Evolutionary conservation across 208 protist species (phyloP).

Genomic region (Leishmania lainsoni): DNA sequence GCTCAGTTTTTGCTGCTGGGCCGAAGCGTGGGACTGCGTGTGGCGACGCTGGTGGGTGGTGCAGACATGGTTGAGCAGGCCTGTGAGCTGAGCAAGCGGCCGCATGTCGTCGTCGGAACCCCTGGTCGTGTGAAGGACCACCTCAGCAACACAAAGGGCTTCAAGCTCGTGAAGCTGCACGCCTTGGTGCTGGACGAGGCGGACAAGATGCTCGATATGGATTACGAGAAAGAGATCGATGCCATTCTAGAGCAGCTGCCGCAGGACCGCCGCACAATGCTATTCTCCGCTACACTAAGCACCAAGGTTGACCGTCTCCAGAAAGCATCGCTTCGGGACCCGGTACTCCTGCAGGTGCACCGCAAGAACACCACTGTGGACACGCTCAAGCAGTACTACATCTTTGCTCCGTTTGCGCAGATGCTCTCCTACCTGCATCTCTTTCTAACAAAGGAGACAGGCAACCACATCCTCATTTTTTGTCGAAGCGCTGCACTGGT

Average conservation of each 20-base stretch:
- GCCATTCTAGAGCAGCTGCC: constrained; percentile 94
- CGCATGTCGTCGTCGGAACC: constrained; percentile 98
- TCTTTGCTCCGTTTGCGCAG: constrained; percentile 96
- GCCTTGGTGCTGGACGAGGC: constrained; percentile 98
- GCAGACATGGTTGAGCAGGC: constrained; percentile 96
- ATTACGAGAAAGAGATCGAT: constrained; percentile 99
- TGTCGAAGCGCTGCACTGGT: constrained; percentile 91
- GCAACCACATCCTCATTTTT: constrained; percentile 92
- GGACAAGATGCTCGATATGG: constrained; percentile 98
- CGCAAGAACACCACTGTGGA: constrained; percentile 97
- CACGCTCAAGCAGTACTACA: constrained; percentile 96
- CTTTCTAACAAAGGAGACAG: constrained; percentile 88
- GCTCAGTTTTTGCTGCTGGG: constrained; percentile 93
- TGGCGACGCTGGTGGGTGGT: constrained; percentile 93
- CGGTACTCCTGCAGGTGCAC: constrained; percentile 96
- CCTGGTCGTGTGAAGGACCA: constrained; percentile 98
- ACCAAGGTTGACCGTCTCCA: constrained; percentile 98
- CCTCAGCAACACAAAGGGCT: constrained; percentile 98
- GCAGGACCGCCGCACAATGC: constrained; percentile 92
- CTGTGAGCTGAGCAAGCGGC: constrained; percentile 93
- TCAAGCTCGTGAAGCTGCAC: constrained; percentile 95
- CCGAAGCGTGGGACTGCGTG: constrained; percentile 88
- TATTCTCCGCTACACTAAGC: constrained; percentile 99
- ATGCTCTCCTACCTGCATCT: constrained; percentile 90
- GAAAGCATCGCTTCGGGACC: constrained; percentile 96